phyloP scores from a whole-genome alignment of 2,329 filamentous ascomycete species.

The Exophiala xenobiotica region DNA sequence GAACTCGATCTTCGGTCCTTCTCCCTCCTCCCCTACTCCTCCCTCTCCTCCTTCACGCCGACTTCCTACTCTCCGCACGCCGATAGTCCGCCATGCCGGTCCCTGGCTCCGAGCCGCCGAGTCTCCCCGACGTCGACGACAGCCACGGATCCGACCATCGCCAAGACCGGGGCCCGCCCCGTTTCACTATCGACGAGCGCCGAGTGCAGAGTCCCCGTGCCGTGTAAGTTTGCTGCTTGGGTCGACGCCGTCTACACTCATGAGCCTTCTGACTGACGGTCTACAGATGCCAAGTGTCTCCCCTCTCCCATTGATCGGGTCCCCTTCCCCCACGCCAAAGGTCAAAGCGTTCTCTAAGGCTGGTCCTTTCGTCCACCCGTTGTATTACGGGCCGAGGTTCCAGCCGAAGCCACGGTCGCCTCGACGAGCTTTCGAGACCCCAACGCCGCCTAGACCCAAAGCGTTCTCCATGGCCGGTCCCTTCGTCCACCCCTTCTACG shows the following conservation, averaged over 20 bases:
- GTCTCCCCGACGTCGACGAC: slow-evolving; percentile 1
- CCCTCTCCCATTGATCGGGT: slow-evolving; percentile 1
- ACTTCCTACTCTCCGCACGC: not conserved
- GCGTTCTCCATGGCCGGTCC: not conserved
- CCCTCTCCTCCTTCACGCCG: slow-evolving; percentile 1
- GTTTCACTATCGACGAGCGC: slow-evolving; percentile 11
- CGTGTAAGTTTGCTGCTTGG: too few species aligned
- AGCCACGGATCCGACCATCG: slow-evolving; percentile 1
- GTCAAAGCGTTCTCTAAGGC: slow-evolving; percentile 3
- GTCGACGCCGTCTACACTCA: too few species aligned
- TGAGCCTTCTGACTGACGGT: too few species aligned
- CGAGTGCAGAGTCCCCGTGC: slow-evolving; percentile 1
- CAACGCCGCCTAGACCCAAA: not conserved
- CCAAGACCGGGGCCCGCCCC: not conserved
- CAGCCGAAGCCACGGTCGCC: not conserved
- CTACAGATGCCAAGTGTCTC: slow-evolving; percentile 5
- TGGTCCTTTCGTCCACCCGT: not conserved
- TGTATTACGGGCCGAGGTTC: not conserved
- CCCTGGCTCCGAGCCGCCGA: slow-evolving; percentile 5
- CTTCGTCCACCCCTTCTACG: not conserved
- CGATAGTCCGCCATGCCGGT: slow-evolving; percentile 4
- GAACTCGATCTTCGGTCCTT: slow-evolving; percentile 7
- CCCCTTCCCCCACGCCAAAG: not conserved
- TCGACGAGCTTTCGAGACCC: too few species aligned
- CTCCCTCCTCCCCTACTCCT: not conserved